Base-by-base conservation (phyloP, 1,284 basidiomycete genomes). In the Crucibulum cyathiforme region DNA sequence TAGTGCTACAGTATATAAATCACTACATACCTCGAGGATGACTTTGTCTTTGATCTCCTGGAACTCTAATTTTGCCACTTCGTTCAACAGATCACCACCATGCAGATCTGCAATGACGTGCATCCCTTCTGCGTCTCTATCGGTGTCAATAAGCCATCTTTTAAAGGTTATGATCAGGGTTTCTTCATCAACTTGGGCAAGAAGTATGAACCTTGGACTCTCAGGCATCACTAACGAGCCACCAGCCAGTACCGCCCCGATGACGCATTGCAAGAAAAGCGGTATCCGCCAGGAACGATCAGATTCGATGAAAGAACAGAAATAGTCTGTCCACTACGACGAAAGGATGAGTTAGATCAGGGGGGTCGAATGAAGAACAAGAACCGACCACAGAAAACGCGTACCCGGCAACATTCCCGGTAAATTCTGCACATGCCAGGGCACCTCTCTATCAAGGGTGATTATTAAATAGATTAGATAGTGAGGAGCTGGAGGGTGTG, bases 371-470 rank as follows among this genome's bases (percentile, higher is more conserved):
- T 50, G 19, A 57, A 59, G 63, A 60, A 59, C 17, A 63, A 63
- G 56, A 35, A 81, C 92, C 64, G 77, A 94, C 93, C 60, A 98
- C 94, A 31, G 93, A 96, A 55, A 87, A 87, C 9, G 94, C 89
- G 74, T 98, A 98, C 48, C 96, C 96, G 58, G 93, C 81, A 67
- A 98, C 90, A 71, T 95, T 94, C 54, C 89, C 91, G 0, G 96
- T 98, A 72, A 98, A 98, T 71, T 98, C 96, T 82, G 98, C 95
- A 67, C 94, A 96, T 7, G 95, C 96, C 49, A 96, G 81, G 53
- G 92, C 89, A 51, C 94, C 95, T 70, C 95, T 84, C 89, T 95
- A 67, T 12, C 31, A 12, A 56, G 19, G 19, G 63, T 63, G 31
- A 58, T 24, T 53, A 54, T 60, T 24, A 24, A 4, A 24, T 17